phyloP scores from a whole-genome alignment of 148 eudicot genomes.

The Chenopodium berlandieri region DNA sequence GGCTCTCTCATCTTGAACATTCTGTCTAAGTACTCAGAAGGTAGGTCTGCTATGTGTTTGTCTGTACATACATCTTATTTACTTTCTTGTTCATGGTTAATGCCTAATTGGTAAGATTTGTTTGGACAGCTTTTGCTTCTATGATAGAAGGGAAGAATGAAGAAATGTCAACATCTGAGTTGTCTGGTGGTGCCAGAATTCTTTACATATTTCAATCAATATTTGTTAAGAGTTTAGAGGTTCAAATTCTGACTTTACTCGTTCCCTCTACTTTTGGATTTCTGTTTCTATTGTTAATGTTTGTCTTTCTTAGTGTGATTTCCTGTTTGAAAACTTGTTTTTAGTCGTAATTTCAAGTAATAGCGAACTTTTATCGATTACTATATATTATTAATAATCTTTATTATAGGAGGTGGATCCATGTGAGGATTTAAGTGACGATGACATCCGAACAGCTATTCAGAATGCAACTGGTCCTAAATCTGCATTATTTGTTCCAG shows the following conservation, averaged over 20 bases:
- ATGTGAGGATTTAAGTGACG: conserved; percentile 91
- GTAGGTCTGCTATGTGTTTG: conserved; percentile 30
- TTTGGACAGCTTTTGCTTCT: conserved; percentile 80
- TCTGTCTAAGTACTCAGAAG: conserved; percentile 90
- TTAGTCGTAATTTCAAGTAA: neutral
- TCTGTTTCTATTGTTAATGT: neutral
- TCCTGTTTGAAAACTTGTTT: no score
- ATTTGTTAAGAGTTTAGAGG: conserved; percentile 95
- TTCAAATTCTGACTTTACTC: conserved; percentile 28
- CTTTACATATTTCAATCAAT: conserved; percentile 94
- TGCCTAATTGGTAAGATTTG: neutral
- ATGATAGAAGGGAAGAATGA: conserved; percentile 92
- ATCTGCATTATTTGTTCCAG: conserved; percentile 96
- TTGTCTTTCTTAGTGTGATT: neutral
- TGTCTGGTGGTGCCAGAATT: conserved; percentile 94
- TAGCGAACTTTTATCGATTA: neutral
- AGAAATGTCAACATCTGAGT: conserved; percentile 94
- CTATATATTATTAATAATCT: neutral
- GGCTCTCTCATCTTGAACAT: conserved; percentile 85
- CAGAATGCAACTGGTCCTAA: conserved; percentile 98
- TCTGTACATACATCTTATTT: conserved; percentile 4
- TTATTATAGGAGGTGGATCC: conserved; percentile 88
- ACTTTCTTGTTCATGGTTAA: neutral
- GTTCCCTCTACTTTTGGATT: neutral
- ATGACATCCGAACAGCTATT: conserved; percentile 92